phyloP scores from a whole-genome alignment of 2,329 filamentous ascomycete species.

The Penicillium sp. region DNA sequence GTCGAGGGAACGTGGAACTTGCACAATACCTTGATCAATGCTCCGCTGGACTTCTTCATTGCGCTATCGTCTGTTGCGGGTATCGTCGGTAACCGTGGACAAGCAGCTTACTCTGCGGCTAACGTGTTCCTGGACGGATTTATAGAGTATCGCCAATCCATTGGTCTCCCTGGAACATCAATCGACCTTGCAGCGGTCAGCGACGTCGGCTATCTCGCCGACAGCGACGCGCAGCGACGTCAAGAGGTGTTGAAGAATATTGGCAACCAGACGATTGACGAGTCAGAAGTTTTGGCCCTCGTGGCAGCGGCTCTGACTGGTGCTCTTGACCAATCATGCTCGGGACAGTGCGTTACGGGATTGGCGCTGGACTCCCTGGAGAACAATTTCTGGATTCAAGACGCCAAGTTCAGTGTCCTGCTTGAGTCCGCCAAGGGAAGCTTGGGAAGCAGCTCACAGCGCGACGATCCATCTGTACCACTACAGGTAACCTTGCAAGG shows the following conservation, averaged over 20 bases:
- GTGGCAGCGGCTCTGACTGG: conserved; percentile 55
- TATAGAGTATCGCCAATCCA: conserved; percentile 25
- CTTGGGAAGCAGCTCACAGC: conserved; percentile 7
- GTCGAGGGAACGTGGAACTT: conserved; percentile 33
- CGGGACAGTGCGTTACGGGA: conserved; percentile 57
- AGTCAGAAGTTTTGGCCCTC: conserved; percentile 57
- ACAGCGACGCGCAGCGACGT: conserved; percentile 18
- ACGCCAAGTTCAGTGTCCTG: conserved; percentile 57
- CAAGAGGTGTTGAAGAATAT: conserved; percentile 29
- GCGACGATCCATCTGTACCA: conserved; percentile 36
- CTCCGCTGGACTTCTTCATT: conserved; percentile 30
- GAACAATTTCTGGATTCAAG: conserved; percentile 55
- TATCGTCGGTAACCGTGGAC: conserved; percentile 30
- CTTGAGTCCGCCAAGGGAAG: conserved; percentile 41
- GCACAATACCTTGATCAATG: conserved; percentile 23
- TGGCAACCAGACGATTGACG: conserved; percentile 29
- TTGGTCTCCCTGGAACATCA: conserved; percentile 28
- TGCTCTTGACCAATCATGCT: conserved; percentile 44
- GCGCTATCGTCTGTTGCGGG: conserved; percentile 30
- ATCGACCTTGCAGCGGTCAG: conserved; percentile 32
- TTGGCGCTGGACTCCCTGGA: conserved; percentile 46
- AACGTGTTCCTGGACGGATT: conserved; percentile 31
- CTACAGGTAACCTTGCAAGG: conserved; percentile 48
- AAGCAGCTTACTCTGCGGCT: conserved; percentile 30
- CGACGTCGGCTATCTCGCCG: conserved; percentile 25